Evolutionary conservation across 495 filamentous ascomycete species (phyloP), one percentile per base, ranked within the genome.

Genomic region (Neurospora discreta): DNA sequence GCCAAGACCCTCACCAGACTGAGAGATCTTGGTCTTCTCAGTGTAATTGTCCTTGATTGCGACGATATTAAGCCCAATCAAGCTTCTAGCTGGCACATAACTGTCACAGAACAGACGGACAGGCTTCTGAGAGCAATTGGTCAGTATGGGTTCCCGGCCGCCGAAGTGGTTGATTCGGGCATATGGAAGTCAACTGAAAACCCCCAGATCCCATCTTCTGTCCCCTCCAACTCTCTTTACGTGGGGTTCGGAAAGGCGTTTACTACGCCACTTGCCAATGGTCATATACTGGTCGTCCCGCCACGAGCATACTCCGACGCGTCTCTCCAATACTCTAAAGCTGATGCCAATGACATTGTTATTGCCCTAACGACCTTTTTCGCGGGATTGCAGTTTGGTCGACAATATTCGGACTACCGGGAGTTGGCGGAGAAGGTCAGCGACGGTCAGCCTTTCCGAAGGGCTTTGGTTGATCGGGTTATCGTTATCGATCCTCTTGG

Each of bases 401-500:
- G 71, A 13, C 69, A 39, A 46, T 18, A 23, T 7, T 15, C 41
- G 30, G n/a, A 60, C 23, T 39, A 41, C 4, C 23, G 58, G 8
- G 76, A 73, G 4, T 46, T 70, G 5, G 39, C 72, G 0, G 83
- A 89, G 41, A 84, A 86, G 69, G 84, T 87, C 69, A 81, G 83
- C 4, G 74, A 78, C 39, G 43, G 79, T 4, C 85, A 81, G 40
- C 82, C 87, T 44, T 74, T 78, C 26, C 82, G 88, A 41, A 77
- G 79, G 40, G 87, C 92, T 3, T 85, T 89, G 8, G 81, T 98
- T 3, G 95, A 98, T 75, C 87, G 95, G 4, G 84, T 99, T 36
- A 95, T 99, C 75, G 84, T 98, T 33, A 84, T 99, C 18, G 96
- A 99, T 80, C 91, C 92, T 0, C 78, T 92, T 3, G 95, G 95